These are phyloP conservation scores for Conoideocrella luteorostrata DNA, from an alignment of 2,329 filamentous ascomycete species.

Conservation along the genomic window DNA sequence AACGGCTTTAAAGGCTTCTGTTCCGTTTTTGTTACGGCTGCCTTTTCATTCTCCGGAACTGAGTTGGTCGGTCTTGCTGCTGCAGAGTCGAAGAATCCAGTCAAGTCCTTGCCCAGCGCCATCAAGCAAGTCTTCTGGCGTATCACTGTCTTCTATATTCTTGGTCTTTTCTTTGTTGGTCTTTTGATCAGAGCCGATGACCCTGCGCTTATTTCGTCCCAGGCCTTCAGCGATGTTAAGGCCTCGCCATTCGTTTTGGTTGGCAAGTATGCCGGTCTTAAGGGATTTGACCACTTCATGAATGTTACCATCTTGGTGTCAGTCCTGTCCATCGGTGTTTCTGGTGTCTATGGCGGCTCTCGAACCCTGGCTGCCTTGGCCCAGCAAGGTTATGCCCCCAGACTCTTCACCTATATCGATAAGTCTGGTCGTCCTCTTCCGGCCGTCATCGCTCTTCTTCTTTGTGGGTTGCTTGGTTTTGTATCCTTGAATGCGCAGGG, in stretches of 20 bases:
- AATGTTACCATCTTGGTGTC: constrained; percentile 54
- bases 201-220: constrained; percentile 34
- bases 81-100: constrained; percentile 58
- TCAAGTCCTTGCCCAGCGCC: constrained; percentile 68
- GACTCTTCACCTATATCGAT: constrained; percentile 51
- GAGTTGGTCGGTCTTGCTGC: constrained; percentile 48
- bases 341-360: constrained; percentile 52
- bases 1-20: constrained; percentile 72
- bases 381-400: constrained; percentile 52
- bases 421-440: constrained; percentile 48
- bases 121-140: constrained; percentile 71
- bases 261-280: constrained; percentile 45
- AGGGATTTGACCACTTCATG: constrained; percentile 51
- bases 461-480: constrained; percentile 44
- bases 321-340: constrained; percentile 53
- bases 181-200: constrained; percentile 43
- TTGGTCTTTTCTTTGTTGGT: constrained; percentile 46
- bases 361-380: constrained; percentile 53
- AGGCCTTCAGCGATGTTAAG: constrained; percentile 34
- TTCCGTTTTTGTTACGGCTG: constrained; percentile 64
- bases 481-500: constrained; percentile 37
- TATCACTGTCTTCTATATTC: constrained; percentile 49
- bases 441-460: constrained; percentile 39
- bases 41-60: constrained; percentile 67
- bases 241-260: constrained; percentile 53